Evolutionary conservation across 192 early-diverging fungal species (phyloP).

Genomic region (Lobulomyces angularis): DNA sequence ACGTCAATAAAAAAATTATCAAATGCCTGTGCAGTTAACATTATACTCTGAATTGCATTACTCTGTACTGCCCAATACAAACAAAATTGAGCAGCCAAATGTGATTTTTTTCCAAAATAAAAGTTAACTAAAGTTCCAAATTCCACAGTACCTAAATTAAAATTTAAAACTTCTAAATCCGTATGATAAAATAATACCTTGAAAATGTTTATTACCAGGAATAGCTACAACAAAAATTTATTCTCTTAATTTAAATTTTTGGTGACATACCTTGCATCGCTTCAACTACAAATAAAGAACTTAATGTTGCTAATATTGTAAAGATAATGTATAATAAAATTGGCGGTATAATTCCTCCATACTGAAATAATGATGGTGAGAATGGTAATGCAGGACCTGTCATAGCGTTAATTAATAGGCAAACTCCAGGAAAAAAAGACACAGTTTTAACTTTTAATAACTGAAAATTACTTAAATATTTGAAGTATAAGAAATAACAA

Average conservation of each 20-base stretch:
- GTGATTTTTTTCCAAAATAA: constrained; percentile 30
- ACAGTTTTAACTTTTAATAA: constrained; percentile 29
- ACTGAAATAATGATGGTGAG: constrained; percentile 24
- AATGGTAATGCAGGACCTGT: constrained; percentile 38
- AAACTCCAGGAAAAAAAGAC: constrained; percentile 28
- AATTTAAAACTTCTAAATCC: no score
- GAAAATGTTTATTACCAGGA: constrained; percentile 42
- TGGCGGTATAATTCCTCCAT: no score
- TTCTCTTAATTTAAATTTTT: no score
- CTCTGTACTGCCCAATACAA: constrained; percentile 34
- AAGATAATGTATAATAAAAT: constrained; percentile 19
- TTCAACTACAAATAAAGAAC: constrained; percentile 40
- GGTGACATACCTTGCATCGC: no score
- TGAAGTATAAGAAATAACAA: no score
- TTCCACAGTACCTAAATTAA: constrained; percentile 44
- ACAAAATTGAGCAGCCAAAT: constrained; percentile 28
- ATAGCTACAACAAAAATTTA: no score
- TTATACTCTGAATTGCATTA: constrained; percentile 32
- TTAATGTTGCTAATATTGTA: constrained; percentile 26
- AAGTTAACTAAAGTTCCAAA: constrained; percentile 47
- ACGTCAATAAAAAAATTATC: no score
- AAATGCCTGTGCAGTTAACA: constrained; percentile 33
- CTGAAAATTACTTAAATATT: no score
- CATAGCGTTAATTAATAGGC: constrained; percentile 36
- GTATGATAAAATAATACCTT: no score